phyloP scores from a whole-genome alignment of 257 asterid genomes.

The Buddleja alternifolia region DNA sequence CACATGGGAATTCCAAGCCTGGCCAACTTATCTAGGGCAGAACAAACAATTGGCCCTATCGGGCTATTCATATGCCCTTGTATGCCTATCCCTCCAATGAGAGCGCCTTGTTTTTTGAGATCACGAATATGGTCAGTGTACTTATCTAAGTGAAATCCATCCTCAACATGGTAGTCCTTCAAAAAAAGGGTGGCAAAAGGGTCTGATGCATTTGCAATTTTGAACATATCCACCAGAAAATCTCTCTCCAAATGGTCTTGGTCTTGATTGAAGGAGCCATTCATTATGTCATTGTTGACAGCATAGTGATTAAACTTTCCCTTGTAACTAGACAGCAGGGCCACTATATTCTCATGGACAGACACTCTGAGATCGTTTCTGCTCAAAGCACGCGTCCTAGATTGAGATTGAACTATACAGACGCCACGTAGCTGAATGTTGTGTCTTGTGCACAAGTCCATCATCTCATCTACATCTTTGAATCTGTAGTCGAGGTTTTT shows the following conservation, averaged over 20 bases:
- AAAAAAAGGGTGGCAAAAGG: slow-evolving; percentile 67
- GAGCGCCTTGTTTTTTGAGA: slow-evolving; percentile 80
- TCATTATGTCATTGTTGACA: slow-evolving; percentile 91
- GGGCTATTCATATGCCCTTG: slow-evolving; percentile 88
- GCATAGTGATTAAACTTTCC: slow-evolving; percentile 82
- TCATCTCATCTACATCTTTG: slow-evolving; percentile 78
- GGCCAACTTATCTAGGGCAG: slow-evolving; percentile 74
- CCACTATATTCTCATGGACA: slow-evolving; percentile 66
- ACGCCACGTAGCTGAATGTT: slow-evolving; percentile 80
- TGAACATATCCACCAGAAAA: slow-evolving; percentile 72
- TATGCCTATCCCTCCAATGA: slow-evolving; percentile 88
- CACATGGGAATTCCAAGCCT: slow-evolving; percentile 84
- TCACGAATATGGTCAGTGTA: slow-evolving; percentile 71
- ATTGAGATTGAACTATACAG: slow-evolving; percentile 79
- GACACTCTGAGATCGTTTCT: slow-evolving; percentile 47
- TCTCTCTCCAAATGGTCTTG: slow-evolving; percentile 70
- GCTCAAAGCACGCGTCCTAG: slow-evolving; percentile 68
- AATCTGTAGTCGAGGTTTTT: slow-evolving; percentile 74
- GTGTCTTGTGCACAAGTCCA: slow-evolving; percentile 52
- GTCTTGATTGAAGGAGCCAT: slow-evolving; percentile 87
- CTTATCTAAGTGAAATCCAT: slow-evolving; percentile 74
- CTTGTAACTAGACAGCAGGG: slow-evolving; percentile 75
- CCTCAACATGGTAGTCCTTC: slow-evolving; percentile 85
- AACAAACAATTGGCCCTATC: slow-evolving; percentile 72
- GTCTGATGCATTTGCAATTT: slow-evolving; percentile 67